A percentile compares a stretch with the other conserved stretches of the same genome.
Conservation (phyloP, 495 filamentous ascomycete species). For the Melanomma pulvis-pyrius region DNA sequence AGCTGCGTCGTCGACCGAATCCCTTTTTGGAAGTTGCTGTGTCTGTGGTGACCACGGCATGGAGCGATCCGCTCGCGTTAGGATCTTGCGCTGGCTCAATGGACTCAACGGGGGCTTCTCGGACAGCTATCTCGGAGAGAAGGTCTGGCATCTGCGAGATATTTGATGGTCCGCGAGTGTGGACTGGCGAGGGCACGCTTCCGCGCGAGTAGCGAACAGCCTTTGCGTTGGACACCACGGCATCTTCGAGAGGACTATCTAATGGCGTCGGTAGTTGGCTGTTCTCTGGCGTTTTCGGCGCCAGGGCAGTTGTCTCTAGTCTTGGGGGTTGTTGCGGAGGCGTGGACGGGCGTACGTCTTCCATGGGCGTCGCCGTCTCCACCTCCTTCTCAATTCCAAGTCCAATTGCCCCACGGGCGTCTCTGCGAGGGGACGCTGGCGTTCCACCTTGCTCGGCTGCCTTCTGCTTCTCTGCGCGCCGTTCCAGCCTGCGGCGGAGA, state of each 20-base stretch:
- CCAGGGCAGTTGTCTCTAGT: constrained; percentile 9
- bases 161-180: constrained; percentile 54
- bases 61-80: constrained; percentile 21
- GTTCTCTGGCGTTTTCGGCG: constrained; percentile 17
- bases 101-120: constrained; percentile 25
- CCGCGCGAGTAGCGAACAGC: constrained; percentile 56
- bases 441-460: constrained; percentile 33
- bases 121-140: constrained; percentile 27
- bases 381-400: constrained; percentile 40
- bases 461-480: constrained; percentile 69
- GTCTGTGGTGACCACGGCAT: constrained; percentile 23
- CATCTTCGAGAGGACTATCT: constrained; percentile 49
- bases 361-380: constrained; percentile 45
- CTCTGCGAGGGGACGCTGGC: constrained; percentile 41
- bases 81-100: constrained; percentile 21
- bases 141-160: constrained; percentile 60
- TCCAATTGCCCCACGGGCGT: constrained; percentile 44
- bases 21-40: constrained; percentile 53
- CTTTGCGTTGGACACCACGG: constrained; percentile 49
- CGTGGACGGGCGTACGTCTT: constrained; percentile 39
- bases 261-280: constrained; percentile 39
- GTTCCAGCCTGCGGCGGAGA: constrained; percentile 67
- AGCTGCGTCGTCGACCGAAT: constrained; percentile 34
- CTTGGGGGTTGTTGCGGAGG: constrained; percentile 20
- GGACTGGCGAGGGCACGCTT: constrained; percentile 56